These are phyloP conservation scores for Podospora fimiseda DNA, from an alignment of 495 filamentous ascomycete species.

Conservation along the genomic window DNA sequence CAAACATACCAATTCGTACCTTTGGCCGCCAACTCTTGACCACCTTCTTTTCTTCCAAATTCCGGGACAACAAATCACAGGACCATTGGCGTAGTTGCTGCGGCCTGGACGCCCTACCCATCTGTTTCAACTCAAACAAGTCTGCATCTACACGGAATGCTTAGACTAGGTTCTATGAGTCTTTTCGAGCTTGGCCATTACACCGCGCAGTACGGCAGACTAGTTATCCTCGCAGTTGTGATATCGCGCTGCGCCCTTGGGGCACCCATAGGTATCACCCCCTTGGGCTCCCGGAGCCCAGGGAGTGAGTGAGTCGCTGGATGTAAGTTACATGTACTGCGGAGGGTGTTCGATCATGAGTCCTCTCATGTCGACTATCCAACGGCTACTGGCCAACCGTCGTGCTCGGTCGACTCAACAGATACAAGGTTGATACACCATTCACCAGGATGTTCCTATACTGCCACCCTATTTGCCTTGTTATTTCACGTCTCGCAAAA, in stretches of 20 bases:
- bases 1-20: no score
- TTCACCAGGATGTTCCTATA: constrained; percentile 1
- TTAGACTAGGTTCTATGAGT: background rate
- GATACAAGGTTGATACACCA: background rate
- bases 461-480: constrained; percentile 5
- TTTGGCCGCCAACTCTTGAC: no score
- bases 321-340: background rate
- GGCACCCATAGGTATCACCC: background rate
- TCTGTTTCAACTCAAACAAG: background rate
- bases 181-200: background rate
- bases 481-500: constrained; percentile 2
- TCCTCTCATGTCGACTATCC: no score
- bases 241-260: background rate
- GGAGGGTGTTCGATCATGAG: background rate
- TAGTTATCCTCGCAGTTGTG: background rate
- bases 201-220: background rate
- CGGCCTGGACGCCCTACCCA: background rate
- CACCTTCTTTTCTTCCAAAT: no score
- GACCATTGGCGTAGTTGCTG: background rate
- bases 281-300: background rate
- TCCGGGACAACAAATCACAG: no score
- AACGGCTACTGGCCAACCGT: background rate
- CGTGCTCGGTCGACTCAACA: background rate
- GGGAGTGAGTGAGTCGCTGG: background rate
- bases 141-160: no score